Base-by-base conservation (phyloP, 2,329 filamentous ascomycete genomes). In the Helminthosporium solani region DNA sequence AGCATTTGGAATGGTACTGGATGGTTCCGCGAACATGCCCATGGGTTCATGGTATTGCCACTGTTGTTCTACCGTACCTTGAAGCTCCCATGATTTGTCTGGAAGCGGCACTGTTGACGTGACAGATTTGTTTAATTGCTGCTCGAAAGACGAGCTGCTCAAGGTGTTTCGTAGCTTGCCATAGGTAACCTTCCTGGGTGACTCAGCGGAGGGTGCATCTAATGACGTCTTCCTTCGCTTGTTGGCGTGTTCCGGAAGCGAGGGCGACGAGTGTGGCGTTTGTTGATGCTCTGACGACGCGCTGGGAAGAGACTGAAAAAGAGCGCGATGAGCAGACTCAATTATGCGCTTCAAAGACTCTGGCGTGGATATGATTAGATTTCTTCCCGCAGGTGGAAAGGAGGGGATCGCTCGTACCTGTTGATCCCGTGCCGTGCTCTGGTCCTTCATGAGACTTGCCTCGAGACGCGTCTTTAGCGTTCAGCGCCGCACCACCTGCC, bases 1-100 rank as follows among this genome's bases (percentile, higher is more conserved):
- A 27, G 67, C 71, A 47, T 74, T 70, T 3, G 68, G 68, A 12
- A 74, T 53, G 0, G 74, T 76, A 47, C 68, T 74, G 12, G 72
- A 74, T 31, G 62, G 60, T 23, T 72, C 68, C 37, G 59, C 62
- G 46, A 75, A 75, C 62, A 74, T 61, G 28, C 59, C 56, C 31
- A 57, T 57, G 1, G 73, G 71, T 21, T 75, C 67, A 47, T 75
- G 72, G 12, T 63, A 40, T 28, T 15, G 53, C 61, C 72, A 75
- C 27, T 70, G 57, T 2, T 67, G 54, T 20, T 57, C 54, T 27
- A 73, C 55, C 11, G 66, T 68, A 3, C 61, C 67, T 30, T 67
- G 61, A 7, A 70, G 48, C 4, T 51, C 49, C 54, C 58, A 65
- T 15, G 18, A 14, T 16, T 33, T 46, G 23, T 46, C 51, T 8